A percentile compares a stretch with the other conserved stretches of the same genome.
phyloP scores from a whole-genome alignment of 2,329 filamentous ascomycete species.

The Phoma sp. region DNA sequence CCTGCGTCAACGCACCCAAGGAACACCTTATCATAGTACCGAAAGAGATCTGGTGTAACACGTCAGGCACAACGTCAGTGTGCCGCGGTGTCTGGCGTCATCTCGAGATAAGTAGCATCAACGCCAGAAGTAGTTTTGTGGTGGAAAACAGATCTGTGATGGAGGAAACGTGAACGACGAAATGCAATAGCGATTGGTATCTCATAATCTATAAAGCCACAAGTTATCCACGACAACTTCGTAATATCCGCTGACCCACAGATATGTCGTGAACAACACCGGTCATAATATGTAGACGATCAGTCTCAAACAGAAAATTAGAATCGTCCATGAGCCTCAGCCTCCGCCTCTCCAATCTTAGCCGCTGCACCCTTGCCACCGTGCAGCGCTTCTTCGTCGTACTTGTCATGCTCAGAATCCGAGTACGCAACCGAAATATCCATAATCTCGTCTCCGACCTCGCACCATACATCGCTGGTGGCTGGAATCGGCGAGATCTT shows the following conservation, averaged over 20 bases:
- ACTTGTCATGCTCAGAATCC: constrained; percentile 33
- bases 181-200: constrained; percentile 6
- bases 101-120: neutral
- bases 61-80: neutral
- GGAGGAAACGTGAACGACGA: neutral
- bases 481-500: constrained; percentile 75
- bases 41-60: neutral
- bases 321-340: neutral
- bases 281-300: neutral
- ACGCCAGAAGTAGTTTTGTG: neutral
- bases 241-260: constrained; percentile 2
- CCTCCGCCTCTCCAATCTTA: constrained; percentile 20
- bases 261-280: constrained; percentile 11
- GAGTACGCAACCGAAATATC: constrained; percentile 37
- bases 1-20: neutral
- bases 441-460: constrained; percentile 64
- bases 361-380: constrained; percentile 20
- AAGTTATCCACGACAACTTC: constrained; percentile 1
- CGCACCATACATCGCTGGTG: constrained; percentile 77
- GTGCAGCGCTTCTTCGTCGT: constrained; percentile 39
- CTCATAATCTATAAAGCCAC: neutral
- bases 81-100: neutral
- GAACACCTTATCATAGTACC: neutral
- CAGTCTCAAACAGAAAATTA: neutral
- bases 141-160: neutral